Evolutionary conservation across 345 rosid species (phyloP), one percentile per base, ranked within the genome.

Genomic region (Psidium guajava): DNA sequence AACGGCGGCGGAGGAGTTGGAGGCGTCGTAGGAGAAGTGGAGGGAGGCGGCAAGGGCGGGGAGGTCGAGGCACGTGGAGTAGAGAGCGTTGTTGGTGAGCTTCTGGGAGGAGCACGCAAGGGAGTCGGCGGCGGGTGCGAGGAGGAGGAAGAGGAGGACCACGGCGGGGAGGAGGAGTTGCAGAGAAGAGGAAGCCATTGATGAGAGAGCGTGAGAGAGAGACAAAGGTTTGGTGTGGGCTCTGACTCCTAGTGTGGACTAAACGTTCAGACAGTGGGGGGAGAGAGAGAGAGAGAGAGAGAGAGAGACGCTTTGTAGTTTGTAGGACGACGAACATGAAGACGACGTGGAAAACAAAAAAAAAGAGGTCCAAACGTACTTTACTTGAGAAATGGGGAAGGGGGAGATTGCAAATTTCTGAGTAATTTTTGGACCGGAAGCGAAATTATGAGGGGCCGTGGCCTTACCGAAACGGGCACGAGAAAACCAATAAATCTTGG

Each of bases 1-100:
- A 27, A 96, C 82, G 47, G 93, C 87, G 86, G 95, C 96, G n/a
- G 99, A 93, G 13, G 98, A 93, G 59, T 95, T 96, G 14, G 92
- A 12, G 50, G 93, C 84, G 82, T 94, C 51, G 95, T 92, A 94
- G 32, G 94, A 88, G 92, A 90, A 95, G 89, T 97, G 98, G 13
- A 97, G 93, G 91, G 54, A 86, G 4, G 98, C 83, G 21, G 83
- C 49, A 4, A 95, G 93, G 3, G 87, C 50, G 0, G 98, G 91
- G 54, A 95, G 93, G 82, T 91, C 93, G 2, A 85, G 20, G 86
- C 99, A 95, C 53, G 64, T 86, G 11, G 87, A 8, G 90, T 84
- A 95, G 47, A 32, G 52, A 69, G 9, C 89, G 85, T 24, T 90
- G 90, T 44, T 83, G 24, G 3, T 58, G 54, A 92, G 49, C n/a